phyloP scores from a whole-genome alignment of 192 early-diverging fungal genomes.

The Coemansia sp. region DNA sequence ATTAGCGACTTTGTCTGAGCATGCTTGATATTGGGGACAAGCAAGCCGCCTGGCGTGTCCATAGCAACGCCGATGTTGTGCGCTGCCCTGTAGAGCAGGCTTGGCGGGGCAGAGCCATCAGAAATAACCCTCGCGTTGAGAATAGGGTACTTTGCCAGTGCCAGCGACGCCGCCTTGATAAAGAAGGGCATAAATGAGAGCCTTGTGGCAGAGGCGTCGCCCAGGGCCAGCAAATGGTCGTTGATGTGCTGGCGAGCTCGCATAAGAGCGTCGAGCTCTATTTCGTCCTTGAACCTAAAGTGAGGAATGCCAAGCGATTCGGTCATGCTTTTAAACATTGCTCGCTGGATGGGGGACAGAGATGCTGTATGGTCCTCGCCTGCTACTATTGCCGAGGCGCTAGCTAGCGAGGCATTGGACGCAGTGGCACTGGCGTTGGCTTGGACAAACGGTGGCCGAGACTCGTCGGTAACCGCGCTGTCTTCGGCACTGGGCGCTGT shows the following conservation, averaged over 20 bases:
- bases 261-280: constrained; percentile 69
- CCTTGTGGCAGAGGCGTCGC: constrained; percentile 60
- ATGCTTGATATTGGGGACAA: constrained; percentile 94
- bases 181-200: constrained; percentile 95
- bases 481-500: neutral
- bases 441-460: constrained; percentile 32
- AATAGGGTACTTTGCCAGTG: constrained; percentile 79
- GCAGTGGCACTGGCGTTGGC: constrained; percentile 21
- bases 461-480: constrained; percentile 1
- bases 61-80: constrained; percentile 97
- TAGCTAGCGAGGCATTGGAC: constrained; percentile 22
- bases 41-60: constrained; percentile 92
- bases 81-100: constrained; percentile 68
- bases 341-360: constrained; percentile 87
- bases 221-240: constrained; percentile 52
- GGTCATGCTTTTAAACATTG: constrained; percentile 97
- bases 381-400: constrained; percentile 16
- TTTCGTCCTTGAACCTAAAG: constrained; percentile 92
- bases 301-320: constrained; percentile 89
- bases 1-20: constrained; percentile 83
- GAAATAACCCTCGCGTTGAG: constrained; percentile 71
- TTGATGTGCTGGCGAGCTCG: constrained; percentile 69
- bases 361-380: constrained; percentile 59
- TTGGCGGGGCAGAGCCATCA: constrained; percentile 48
- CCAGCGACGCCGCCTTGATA: constrained; percentile 84